phyloP scores from a whole-genome alignment of 192 early-diverging fungal species.

The Coemansia sp. region DNA sequence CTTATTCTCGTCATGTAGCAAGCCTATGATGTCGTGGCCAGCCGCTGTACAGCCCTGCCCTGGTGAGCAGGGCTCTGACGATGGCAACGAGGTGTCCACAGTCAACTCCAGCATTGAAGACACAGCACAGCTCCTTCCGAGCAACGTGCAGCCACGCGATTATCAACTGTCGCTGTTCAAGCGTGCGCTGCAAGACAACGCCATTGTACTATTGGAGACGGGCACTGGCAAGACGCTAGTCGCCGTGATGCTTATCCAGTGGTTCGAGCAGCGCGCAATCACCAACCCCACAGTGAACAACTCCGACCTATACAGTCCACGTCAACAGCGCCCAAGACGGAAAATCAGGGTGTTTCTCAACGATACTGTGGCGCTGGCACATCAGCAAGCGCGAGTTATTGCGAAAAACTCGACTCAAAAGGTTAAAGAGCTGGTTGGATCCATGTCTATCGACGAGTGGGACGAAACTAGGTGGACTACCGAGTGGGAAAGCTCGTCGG shows the following conservation, averaged over 20 bases:
- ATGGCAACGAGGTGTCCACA: not conserved
- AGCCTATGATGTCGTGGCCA: not conserved
- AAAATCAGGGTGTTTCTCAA: conserved; percentile 74
- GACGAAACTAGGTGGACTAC: conserved; percentile 59
- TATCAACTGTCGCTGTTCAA: conserved; percentile 81
- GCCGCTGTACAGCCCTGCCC: not conserved
- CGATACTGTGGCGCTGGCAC: conserved; percentile 82
- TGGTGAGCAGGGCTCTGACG: not conserved
- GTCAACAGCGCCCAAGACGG: not conserved
- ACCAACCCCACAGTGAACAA: not conserved
- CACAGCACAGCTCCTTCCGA: not conserved
- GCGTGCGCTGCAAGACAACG: conserved; percentile 67
- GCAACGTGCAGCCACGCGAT: conserved; percentile 57
- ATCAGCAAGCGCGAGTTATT: conserved; percentile 83
- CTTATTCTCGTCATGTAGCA: not conserved
- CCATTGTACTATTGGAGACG: conserved; percentile 89
- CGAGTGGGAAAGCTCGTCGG: conserved; percentile 61
- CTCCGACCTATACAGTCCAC: no score
- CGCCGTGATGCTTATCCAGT: conserved; percentile 80
- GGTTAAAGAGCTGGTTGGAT: conserved; percentile 67
- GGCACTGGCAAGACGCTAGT: conserved; percentile 94
- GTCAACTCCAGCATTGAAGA: not conserved
- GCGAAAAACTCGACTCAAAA: conserved; percentile 60
- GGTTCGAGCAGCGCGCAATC: conserved; percentile 54
- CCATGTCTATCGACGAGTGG: conserved; percentile 67